These are phyloP conservation scores for Moesziomyces sp. DNA, from an alignment of 1,284 basidiomycete species.

Conservation along the genomic window DNA sequence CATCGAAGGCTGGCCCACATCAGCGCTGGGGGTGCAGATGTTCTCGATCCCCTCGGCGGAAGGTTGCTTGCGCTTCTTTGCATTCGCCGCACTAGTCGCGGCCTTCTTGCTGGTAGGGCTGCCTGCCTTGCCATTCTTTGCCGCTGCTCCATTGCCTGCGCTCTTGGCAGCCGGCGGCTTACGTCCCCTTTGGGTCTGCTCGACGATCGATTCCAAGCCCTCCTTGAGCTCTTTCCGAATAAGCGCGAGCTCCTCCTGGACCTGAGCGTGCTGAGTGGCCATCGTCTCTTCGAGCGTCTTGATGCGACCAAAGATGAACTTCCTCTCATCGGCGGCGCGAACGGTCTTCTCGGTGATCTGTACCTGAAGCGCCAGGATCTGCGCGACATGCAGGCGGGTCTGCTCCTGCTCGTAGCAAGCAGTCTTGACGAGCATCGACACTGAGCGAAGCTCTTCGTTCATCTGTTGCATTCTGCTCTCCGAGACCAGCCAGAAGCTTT, in stretches of 20 bases:
- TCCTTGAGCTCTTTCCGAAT: slow-evolving; percentile 13
- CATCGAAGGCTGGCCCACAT: too few relatives aligned
- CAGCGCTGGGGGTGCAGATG: too few relatives aligned
- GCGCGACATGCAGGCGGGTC: background rate
- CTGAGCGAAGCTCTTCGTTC: slow-evolving; percentile 13
- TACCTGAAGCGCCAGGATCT: slow-evolving; percentile 21
- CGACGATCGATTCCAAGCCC: slow-evolving; percentile 9
- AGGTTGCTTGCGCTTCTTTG: background rate
- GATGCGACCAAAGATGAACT: slow-evolving; percentile 18
- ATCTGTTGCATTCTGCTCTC: slow-evolving; percentile 19
- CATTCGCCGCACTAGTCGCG: background rate
- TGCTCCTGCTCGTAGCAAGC: slow-evolving; percentile 7
- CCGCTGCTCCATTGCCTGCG: background rate
- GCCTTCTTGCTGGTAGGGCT: slow-evolving; percentile 16
- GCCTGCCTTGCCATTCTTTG: slow-evolving; percentile 6
- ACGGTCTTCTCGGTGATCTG: slow-evolving; percentile 17
- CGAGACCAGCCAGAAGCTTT: slow-evolving; percentile 30
- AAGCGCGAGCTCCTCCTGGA: slow-evolving; percentile 14
- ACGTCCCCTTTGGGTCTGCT: slow-evolving; percentile 1
- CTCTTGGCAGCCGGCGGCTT: slow-evolving; percentile 2
- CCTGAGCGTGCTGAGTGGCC: slow-evolving; percentile 3
- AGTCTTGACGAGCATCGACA: slow-evolving; percentile 1
- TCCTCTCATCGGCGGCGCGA: slow-evolving; percentile 15
- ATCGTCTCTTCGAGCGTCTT: slow-evolving; percentile 19
- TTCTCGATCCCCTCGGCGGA: too few relatives aligned